Evolutionary conservation across 106 monocot species (phyloP).

Genomic region (Chionographis japonica): DNA sequence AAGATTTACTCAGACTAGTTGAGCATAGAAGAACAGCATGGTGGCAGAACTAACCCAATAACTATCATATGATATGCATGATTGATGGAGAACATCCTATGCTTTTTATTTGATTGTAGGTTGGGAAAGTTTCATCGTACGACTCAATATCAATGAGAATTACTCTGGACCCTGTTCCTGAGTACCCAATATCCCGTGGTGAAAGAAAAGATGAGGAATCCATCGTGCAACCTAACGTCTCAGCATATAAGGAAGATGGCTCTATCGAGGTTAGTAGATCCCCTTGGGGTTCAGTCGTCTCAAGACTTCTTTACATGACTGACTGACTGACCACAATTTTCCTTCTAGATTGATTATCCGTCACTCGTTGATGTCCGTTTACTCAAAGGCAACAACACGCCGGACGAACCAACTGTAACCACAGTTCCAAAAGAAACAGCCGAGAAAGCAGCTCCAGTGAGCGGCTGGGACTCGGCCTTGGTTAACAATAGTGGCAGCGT

Average conservation of each 20-base stretch:
- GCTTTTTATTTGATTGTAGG: constrained; percentile 35
- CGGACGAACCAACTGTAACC: background rate
- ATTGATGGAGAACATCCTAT: background rate
- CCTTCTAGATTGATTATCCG: constrained; percentile 59
- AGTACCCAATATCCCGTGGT: constrained; percentile 37
- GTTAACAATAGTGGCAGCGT: background rate
- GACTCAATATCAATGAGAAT: constrained; percentile 39
- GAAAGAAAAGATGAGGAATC: constrained; percentile 25
- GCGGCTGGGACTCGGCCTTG: background rate
- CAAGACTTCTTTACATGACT: background rate
- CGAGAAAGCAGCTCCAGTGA: constrained; percentile 3
- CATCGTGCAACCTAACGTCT: constrained; percentile 9
- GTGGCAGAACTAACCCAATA: no score
- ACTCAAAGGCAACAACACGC: constrained; percentile 13
- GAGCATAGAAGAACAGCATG: no score
- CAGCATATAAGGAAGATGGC: constrained; percentile 80
- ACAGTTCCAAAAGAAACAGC: constrained; percentile 7
- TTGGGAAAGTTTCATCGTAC: constrained; percentile 74
- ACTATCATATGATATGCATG: no score
- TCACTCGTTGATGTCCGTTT: constrained; percentile 79
- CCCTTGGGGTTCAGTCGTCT: background rate
- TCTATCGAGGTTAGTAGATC: constrained; percentile 64
- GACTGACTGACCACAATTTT: background rate
- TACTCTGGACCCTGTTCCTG: constrained; percentile 48
- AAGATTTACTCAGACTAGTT: no score